phyloP scores from a whole-genome alignment of 2,329 filamentous ascomycete species.

The Cyclaneusma minus region DNA sequence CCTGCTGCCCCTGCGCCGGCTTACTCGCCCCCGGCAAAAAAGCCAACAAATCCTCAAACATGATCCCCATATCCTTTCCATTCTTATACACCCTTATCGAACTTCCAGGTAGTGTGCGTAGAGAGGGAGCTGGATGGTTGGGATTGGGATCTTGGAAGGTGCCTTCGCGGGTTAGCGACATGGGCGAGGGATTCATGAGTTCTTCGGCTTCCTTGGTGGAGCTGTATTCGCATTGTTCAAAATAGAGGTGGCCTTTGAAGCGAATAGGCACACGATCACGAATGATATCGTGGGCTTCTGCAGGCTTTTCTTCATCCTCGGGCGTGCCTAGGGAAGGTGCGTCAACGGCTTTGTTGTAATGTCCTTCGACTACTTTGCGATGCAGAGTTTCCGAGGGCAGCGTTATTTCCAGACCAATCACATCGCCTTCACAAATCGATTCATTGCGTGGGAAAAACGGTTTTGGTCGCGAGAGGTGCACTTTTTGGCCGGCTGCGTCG shows the following conservation, averaged over 20 bases:
- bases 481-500: conserved; percentile 79
- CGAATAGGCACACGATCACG: conserved; percentile 90
- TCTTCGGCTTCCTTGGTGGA: conserved; percentile 80
- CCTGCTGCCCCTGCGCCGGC: conserved; percentile 47
- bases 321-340: no score
- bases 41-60: conserved; percentile 74
- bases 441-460: conserved; percentile 71
- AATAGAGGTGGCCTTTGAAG: conserved; percentile 86
- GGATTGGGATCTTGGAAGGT: conserved; percentile 45
- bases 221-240: conserved; percentile 84
- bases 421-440: conserved; percentile 75
- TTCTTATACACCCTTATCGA: conserved; percentile 89
- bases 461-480: conserved; percentile 86
- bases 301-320: conserved; percentile 35
- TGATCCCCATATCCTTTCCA: conserved; percentile 67
- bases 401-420: conserved; percentile 85
- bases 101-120: conserved; percentile 76
- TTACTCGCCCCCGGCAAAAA: conserved; percentile 85
- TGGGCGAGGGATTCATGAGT: conserved; percentile 52
- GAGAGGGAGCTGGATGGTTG: conserved; percentile 56
- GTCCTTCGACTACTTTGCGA: conserved; percentile 71
- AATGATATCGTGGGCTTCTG: conserved; percentile 65
- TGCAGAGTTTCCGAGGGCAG: conserved; percentile 76
- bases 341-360: conserved; percentile 78
- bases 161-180: conserved; percentile 22